Percentiles rank a stretch among this genome's conserved stretches.
phyloP scores from a whole-genome alignment of 2,329 filamentous ascomycete species.

The Pseudocercospora eumusae region DNA sequence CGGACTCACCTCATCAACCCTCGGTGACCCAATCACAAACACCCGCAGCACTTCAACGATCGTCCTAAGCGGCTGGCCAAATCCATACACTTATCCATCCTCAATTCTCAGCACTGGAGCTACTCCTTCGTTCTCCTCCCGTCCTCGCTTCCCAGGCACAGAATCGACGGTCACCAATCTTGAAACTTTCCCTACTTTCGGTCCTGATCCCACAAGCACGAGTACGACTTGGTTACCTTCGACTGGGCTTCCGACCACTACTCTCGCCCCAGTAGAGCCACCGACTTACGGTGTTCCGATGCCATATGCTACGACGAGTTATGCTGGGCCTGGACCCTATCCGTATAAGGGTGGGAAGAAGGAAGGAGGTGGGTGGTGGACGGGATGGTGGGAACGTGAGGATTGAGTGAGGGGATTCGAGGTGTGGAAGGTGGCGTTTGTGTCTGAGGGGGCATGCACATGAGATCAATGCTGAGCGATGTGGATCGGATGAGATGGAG shows the following conservation, averaged over 20 bases:
- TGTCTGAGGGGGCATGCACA: too few species aligned
- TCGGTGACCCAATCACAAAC: not conserved
- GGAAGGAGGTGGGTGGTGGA: not conserved
- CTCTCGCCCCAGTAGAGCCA: not conserved
- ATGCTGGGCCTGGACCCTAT: constrained; percentile 2
- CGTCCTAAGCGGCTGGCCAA: not conserved
- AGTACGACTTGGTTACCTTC: not conserved
- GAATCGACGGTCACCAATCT: constrained; percentile 5
- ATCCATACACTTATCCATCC: not conserved
- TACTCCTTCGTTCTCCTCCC: not conserved
- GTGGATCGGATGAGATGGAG: too few species aligned
- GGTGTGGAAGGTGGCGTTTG: not conserved
- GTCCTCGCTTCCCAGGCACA: constrained; percentile 10
- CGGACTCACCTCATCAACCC: not conserved
- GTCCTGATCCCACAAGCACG: not conserved
- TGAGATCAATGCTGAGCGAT: not conserved
- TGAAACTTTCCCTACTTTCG: constrained; percentile 3
- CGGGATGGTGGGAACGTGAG: not conserved
- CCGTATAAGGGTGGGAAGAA: not conserved
- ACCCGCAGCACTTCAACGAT: not conserved
- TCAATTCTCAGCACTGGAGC: not conserved
- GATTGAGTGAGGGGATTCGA: not conserved
- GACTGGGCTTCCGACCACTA: not conserved
- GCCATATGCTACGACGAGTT: not conserved
- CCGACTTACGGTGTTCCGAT: not conserved